Evolutionary conservation across 345 rosid genomes (phyloP), one percentile per base, ranked within the genome.

Genomic region (Noccaea caerulescens): DNA sequence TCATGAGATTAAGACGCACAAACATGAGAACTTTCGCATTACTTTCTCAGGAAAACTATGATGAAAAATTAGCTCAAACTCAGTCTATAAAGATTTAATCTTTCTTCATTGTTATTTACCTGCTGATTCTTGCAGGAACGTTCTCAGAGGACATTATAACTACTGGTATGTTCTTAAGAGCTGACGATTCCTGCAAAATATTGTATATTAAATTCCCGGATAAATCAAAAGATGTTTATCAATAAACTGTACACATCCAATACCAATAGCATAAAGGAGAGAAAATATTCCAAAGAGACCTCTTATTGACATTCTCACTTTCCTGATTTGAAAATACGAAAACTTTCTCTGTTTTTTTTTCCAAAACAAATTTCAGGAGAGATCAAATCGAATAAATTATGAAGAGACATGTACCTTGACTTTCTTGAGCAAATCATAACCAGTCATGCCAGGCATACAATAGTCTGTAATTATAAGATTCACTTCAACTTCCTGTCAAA

Each of bases 101-200:
- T 46, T 58, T 37, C 38, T 58, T 58, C 47, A 61, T 37, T 69
- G 63, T 46, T 44, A 2, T 60, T 71, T 44, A 77, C 80, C 72
- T 71, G 77, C 43, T 77, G 58, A 77, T 72, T 47, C 91, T 83
- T 5, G 96, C 84, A 46, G 96, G 93, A 63, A 86, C 85, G 56
- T 91, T 87, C 78, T 91, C 97, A 32, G 97, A 91, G 10, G 97
- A 91, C 97, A 91, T 87, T 11, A 91, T 77, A 30, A 89, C 97
- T 3, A 91, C 97, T 18, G 97, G 96, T 61, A 87, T 84, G 66
- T 84, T 84, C 80, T 84, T 91, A 72, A 81, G 85, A 20, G 77
- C 72, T 18, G 83, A 68, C 57, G 89, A 86, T 79, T 82, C 91
- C 93, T 85, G 77, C 38, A 66, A 50, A 39, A 3, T 45, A 20